Conservation (phyloP, 768 basidiomycete genomes). For the Rhizopogon vesiculosus region DNA sequence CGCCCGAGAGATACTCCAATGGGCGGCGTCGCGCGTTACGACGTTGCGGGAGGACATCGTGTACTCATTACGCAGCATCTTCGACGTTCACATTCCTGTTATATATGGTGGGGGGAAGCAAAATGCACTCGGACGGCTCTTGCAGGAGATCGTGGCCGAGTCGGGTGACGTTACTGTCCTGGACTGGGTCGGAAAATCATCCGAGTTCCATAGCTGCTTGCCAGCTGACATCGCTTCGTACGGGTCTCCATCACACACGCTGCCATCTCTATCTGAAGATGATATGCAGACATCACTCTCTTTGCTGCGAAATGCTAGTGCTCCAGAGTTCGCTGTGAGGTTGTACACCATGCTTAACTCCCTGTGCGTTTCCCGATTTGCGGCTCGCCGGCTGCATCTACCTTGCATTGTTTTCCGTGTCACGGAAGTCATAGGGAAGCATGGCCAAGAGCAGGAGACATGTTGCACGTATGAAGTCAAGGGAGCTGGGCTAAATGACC, state of each 20-base stretch:
- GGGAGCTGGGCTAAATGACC: not conserved
- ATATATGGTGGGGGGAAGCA: conserved; percentile 9
- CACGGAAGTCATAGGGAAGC: not conserved
- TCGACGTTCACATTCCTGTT: conserved; percentile 4
- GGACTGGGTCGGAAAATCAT: not conserved
- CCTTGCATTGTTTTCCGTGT: not conserved
- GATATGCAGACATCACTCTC: not conserved
- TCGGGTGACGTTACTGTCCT: not conserved
- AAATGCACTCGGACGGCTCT: not conserved
- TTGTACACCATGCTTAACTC: not conserved
- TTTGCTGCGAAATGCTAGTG: not conserved
- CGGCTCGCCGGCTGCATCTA: not conserved
- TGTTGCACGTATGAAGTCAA: not conserved
- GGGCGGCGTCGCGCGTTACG: conserved; percentile 11
- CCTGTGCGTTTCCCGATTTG: not conserved
- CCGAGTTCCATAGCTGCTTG: not conserved
- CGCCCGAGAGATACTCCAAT: conserved; percentile 1
- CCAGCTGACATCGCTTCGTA: not conserved
- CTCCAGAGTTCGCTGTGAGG: not conserved
- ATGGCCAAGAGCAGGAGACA: not conserved
- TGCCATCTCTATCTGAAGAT: not conserved
- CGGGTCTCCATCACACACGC: not conserved
- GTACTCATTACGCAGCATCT: conserved; percentile 9
- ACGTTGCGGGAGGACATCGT: conserved; percentile 9
- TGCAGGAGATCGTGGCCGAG: not conserved